Conservation (phyloP, 2,329 filamentous ascomycete genomes). For the Scopulariopsis brevicaulis region DNA sequence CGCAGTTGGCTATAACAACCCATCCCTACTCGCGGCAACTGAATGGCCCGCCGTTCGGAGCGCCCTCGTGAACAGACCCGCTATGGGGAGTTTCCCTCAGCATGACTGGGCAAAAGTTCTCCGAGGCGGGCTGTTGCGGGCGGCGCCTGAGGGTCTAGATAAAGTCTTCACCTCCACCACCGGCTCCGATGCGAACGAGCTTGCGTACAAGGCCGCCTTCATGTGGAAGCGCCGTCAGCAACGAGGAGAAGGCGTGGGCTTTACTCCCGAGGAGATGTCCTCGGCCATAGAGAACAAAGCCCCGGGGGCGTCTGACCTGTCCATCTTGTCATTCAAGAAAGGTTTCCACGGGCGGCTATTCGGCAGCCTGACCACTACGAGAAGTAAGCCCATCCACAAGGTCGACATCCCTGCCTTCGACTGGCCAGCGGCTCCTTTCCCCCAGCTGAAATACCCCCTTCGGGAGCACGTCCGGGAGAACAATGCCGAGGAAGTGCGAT, state of each 20-base stretch:
- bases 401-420: constrained; percentile 81
- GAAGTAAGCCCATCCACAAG: constrained; percentile 77
- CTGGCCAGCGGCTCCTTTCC: constrained; percentile 78
- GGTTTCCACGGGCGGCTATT: constrained; percentile 77
- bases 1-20: constrained; percentile 74
- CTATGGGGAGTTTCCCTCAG: constrained; percentile 70
- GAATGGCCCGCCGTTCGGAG: constrained; percentile 60
- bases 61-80: constrained; percentile 67
- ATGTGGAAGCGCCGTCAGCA: constrained; percentile 67
- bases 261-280: constrained; percentile 55
- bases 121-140: constrained; percentile 57
- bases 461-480: constrained; percentile 60
- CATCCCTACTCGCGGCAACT: constrained; percentile 52
- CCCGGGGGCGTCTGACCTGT: constrained; percentile 63
- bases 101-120: constrained; percentile 64
- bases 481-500: constrained; percentile 58
- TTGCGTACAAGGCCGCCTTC: constrained; percentile 77
- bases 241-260: constrained; percentile 60
- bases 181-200: constrained; percentile 75
- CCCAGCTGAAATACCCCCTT: constrained; percentile 63
- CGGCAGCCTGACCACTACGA: constrained; percentile 65
- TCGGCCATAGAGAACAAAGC: constrained; percentile 61
- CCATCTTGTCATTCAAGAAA: constrained; percentile 68
- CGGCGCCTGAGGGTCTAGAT: constrained; percentile 62
- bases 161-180: constrained; percentile 74